These are phyloP conservation scores for Aspergillus pseudotamarii DNA, from an alignment of 2,329 filamentous ascomycete species.

Conservation along the genomic window DNA sequence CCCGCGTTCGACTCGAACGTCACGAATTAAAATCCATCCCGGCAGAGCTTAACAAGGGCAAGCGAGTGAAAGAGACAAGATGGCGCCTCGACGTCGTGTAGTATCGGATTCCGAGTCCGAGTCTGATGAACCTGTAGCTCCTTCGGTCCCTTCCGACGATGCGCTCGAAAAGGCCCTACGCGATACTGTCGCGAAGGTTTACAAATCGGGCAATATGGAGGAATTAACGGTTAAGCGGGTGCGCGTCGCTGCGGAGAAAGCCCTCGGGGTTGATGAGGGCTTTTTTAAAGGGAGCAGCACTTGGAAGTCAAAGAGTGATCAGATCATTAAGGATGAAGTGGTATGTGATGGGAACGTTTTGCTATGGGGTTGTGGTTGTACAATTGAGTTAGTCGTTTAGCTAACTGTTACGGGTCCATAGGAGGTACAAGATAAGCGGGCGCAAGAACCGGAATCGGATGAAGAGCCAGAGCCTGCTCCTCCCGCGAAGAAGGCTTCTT, in stretches of 20 bases:
- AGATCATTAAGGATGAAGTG: slow-evolving; percentile 57
- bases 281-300: slow-evolving; percentile 57
- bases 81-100: slow-evolving; percentile 32
- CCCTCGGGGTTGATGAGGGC: slow-evolving; percentile 54
- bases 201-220: slow-evolving; percentile 45
- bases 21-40: not conserved
- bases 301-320: slow-evolving; percentile 60
- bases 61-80: slow-evolving; percentile 12
- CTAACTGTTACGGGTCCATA: slow-evolving; percentile 18
- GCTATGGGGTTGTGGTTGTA: not conserved
- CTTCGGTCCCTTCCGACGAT: slow-evolving; percentile 33
- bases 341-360: slow-evolving; percentile 35
- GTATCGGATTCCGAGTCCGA: slow-evolving; percentile 38
- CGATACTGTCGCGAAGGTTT: slow-evolving; percentile 40
- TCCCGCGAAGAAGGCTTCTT: slow-evolving; percentile 25
- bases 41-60: not conserved
- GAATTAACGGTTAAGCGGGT: slow-evolving; percentile 62
- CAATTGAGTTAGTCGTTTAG: not conserved
- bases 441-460: slow-evolving; percentile 15
- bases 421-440: slow-evolving; percentile 36
- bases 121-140: slow-evolving; percentile 22
- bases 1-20: not conserved
- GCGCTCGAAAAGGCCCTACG: slow-evolving; percentile 43
- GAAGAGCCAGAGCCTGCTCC: slow-evolving; percentile 13
- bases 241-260: slow-evolving; percentile 55